These are phyloP conservation scores for Paratinospora sagittata DNA, from an alignment of 164 flowering plant genomes.

Conservation along the genomic window DNA sequence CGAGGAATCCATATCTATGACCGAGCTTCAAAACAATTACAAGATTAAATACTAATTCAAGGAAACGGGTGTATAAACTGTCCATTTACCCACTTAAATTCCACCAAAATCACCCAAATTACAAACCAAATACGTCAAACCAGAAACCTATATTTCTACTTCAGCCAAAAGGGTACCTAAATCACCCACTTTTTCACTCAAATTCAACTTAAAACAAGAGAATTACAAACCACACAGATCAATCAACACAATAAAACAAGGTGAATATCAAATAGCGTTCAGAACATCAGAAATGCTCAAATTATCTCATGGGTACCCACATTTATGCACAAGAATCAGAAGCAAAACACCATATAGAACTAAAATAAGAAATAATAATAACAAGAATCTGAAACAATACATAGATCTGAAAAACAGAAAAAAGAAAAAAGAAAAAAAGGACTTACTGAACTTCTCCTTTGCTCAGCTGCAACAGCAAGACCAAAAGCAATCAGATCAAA, in stretches of 20 bases:
- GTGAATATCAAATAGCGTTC: neutral
- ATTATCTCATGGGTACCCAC: neutral
- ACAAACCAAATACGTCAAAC: no score
- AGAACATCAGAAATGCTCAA: neutral
- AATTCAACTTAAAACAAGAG: neutral
- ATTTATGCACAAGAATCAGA: neutral
- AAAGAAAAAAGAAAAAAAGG: no score
- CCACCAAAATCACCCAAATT: neutral
- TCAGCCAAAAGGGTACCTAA: neutral
- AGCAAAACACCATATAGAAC: neutral
- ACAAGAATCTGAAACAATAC: neutral
- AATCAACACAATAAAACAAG: neutral
- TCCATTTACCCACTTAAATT: neutral
- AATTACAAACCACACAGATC: neutral
- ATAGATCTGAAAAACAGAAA: neutral
- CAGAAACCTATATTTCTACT: neutral
- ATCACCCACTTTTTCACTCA: neutral
- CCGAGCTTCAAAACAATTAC: neutral
- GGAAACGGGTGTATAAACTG: no score
- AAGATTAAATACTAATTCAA: neutral
- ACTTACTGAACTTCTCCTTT: conserved; percentile 69
- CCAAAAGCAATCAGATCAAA: conserved; percentile 56
- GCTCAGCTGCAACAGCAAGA: conserved; percentile 77
- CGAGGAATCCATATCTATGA: neutral
- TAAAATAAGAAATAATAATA: neutral